Conservation (phyloP, 768 basidiomycete species). For the Russula sp. region DNA sequence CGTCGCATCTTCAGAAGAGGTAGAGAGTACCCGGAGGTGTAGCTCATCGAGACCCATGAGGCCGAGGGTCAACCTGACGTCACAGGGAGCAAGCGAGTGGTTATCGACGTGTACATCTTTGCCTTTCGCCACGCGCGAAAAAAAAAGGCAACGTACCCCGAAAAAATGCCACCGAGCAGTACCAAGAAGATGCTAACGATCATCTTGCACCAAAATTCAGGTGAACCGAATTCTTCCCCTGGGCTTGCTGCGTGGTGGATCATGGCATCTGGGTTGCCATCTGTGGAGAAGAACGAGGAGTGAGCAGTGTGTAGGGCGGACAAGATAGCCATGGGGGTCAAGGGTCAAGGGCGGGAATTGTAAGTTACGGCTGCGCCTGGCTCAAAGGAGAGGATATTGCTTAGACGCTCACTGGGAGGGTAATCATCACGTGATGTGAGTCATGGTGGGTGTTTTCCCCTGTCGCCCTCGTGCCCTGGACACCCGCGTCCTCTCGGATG, state of each 20-base stretch:
- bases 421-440: background rate
- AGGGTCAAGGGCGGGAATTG: background rate
- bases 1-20: slow-evolving; percentile 64
- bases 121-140: too few species aligned
- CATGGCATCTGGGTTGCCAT: background rate
- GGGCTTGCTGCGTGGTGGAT: background rate
- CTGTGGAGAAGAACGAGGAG: background rate
- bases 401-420: background rate
- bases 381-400: background rate
- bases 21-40: slow-evolving; percentile 77
- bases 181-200: slow-evolving; percentile 62
- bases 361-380: background rate
- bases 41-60: slow-evolving; percentile 93
- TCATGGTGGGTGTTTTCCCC: too few species aligned
- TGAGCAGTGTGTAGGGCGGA: background rate
- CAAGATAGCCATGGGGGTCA: slow-evolving; percentile 1
- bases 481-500: background rate
- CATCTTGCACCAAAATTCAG: slow-evolving; percentile 72
- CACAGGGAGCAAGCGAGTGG: background rate
- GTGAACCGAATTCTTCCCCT: slow-evolving; percentile 38
- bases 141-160: slow-evolving; percentile 51
- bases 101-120: background rate
- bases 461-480: too few species aligned
- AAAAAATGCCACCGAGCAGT: slow-evolving; percentile 83
- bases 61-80: slow-evolving; percentile 76